Percentiles rank a stretch among this genome's conserved stretches.
These are phyloP conservation scores for Quercus wislizeni DNA, from an alignment of 306 rosid genomes.

Conservation along the genomic window DNA sequence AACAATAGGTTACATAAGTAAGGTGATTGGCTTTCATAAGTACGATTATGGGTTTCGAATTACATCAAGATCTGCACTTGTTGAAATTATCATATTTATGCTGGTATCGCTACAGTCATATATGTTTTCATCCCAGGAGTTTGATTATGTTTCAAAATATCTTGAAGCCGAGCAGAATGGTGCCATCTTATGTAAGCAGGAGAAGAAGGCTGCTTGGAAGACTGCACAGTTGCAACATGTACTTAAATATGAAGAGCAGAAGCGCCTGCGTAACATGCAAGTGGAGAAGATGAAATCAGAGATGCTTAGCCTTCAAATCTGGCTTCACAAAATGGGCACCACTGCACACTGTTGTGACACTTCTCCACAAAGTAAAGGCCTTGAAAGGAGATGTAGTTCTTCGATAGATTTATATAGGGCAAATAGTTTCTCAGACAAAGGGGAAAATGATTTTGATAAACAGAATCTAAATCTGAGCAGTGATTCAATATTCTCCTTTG, in stretches of 20 bases:
- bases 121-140: conserved; percentile 63
- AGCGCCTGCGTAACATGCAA: conserved; percentile 77
- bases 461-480: conserved; percentile 39
- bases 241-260: conserved; percentile 77
- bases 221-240: conserved; percentile 77
- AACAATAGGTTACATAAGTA: conserved; percentile 55
- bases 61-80: conserved; percentile 95
- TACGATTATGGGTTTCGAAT: conserved; percentile 95
- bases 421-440: conserved; percentile 45
- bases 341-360: conserved; percentile 48
- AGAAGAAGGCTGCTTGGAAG: conserved; percentile 98
- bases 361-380: conserved; percentile 59
- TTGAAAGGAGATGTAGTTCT: conserved; percentile 63
- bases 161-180: conserved; percentile 98
- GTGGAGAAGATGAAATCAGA: conserved; percentile 98
- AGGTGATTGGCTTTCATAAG: conserved; percentile 86
- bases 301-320: conserved; percentile 89
- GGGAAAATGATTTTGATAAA: conserved; percentile 38
- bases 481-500: conserved; percentile 49
- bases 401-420: conserved; percentile 49
- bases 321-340: conserved; percentile 65
- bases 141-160: conserved; percentile 80
- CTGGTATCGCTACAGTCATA: conserved; percentile 92
- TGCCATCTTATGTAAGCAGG: conserved; percentile 92
- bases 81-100: conserved; percentile 91